Conservation (phyloP, 441 rosid species). For the Pelargonium fulgidum region DNA sequence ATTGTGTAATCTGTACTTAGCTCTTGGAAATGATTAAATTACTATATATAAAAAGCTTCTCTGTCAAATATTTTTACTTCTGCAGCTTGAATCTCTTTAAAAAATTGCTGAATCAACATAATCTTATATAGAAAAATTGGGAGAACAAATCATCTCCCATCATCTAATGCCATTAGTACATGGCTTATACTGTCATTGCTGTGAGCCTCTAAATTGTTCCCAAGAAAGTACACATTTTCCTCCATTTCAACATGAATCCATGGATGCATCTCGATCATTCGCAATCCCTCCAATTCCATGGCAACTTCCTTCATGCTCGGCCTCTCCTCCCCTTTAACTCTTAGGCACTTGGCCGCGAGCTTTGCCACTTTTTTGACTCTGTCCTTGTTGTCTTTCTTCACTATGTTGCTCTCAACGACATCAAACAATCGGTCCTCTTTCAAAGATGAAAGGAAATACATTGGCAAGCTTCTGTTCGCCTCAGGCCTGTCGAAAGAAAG, state of each 20-base stretch:
- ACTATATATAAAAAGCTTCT: no score
- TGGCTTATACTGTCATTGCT: background rate
- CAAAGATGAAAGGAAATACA: slow-evolving; percentile 9
- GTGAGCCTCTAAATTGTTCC: background rate
- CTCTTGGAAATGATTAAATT: no score
- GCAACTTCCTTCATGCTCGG: slow-evolving; percentile 20
- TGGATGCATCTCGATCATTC: slow-evolving; percentile 9
- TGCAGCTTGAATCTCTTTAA: no score
- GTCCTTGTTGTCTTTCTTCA: background rate
- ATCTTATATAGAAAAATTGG: background rate
- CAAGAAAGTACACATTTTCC: slow-evolving; percentile 10
- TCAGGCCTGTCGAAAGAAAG: slow-evolving; percentile 7
- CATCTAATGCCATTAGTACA: background rate
- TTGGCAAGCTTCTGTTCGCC: slow-evolving; percentile 14
- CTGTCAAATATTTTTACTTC: no score
- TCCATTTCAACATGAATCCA: slow-evolving; percentile 12
- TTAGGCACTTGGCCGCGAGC: slow-evolving; percentile 13
- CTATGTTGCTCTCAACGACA: slow-evolving; percentile 9
- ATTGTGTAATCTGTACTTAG: background rate
- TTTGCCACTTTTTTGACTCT: background rate
- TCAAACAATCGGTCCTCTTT: background rate
- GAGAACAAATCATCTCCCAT: slow-evolving; percentile 3
- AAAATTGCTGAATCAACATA: no score
- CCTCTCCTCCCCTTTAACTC: slow-evolving; percentile 16
- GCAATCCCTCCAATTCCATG: slow-evolving; percentile 15